Base-by-base conservation (phyloP, 164 flowering plant genomes). In the Umbellularia californica region DNA sequence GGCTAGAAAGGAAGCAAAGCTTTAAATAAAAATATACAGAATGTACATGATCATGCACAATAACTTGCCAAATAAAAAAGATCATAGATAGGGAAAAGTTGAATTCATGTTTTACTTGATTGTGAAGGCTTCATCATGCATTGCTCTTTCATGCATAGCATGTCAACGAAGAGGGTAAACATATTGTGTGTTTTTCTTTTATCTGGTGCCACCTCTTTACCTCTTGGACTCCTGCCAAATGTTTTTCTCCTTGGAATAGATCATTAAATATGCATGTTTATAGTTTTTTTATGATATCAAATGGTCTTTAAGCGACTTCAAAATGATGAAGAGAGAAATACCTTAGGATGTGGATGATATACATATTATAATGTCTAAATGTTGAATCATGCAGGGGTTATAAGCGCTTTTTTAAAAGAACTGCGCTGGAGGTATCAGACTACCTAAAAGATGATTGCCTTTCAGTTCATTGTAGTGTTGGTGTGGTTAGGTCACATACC, bases 401-500 rank as follows among this genome's bases (percentile, higher is more conserved):
- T 81, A 92, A 94, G 74, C 84, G 97, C 5, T 94, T 92, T 77
- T 90, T 84, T 76, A 92, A 83, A 81, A 86, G 98, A 83, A 81
- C 87, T 76, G 73, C 76, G 50, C 79, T 94, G 6, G 97, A 94
- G 81, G 75, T 89, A 76, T 94, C 98, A 66, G 98, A 94, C 84
- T 92, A 84, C 82, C 89, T 94, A 23, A 92, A 90, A 78, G 97
- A 94, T 83, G 95, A 94, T 83, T 86, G 90, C 71, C 92, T 94
- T 41, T 83, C 84, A 3, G 87, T 94, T 64, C 85, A 85, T 58
- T 92, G 98, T 79, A 84, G 85, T 58, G 95, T 92, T 76, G 98
- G 98, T 65, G 96, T 94, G 65, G 98, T 94, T 66, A 83, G 78
- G 77, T 90, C 97, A 20, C 87, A 79, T 55, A 94, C 96, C 23